Evolutionary conservation across 2,329 filamentous ascomycete genomes (phyloP), one percentile per base, ranked within the genome.

Genomic region (Pyrenochaeta sp.): DNA sequence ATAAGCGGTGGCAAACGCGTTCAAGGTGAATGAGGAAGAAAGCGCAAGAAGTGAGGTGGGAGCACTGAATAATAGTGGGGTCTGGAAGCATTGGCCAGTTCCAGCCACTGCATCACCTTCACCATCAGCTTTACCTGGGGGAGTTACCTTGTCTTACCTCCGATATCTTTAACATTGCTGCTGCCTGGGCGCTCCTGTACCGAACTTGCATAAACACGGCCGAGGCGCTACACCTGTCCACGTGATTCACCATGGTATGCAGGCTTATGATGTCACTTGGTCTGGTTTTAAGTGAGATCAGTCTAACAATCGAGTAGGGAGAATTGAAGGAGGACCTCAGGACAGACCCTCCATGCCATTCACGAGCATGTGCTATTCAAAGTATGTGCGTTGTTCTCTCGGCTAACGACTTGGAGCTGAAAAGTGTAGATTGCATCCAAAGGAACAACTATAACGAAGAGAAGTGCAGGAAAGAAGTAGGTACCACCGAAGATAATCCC

Each of bases 341-440:
- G 58, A 85, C 86, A 36, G 86, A 91, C 70, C 91, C 92, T 61
- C 90, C 93, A 25, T 97, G 93, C 73, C 93, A 96, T 81, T 87
- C 92, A 56, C 86, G 90, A 73, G 94, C 93, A 61, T 97, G 93
- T 79, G 92, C 91, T 8, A 97, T 97, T 59, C 93, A 97, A 86
- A 86, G 93, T 95, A 59, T 28, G 67, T 59, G 12, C 13, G 8
- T 27, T 44, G 8, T n/a, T 24, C 22, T 4, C 52, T 28, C 13
- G 24, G 24, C 12, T 5, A n/a, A 4, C 34, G 45, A 44, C 9
- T 46, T 67, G 34, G 66, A 37, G 51, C 44, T 48, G 15, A 42
- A 25, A 27, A 24, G 19, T 7, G 10, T 47, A 96, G 92, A 89
- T 68, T 99, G 95, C 73, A 83, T 99, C 61, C 87, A 86, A 46